Evolutionary conservation across 176 grass and related monocot genomes (phyloP), one percentile per base, ranked within the genome.

Genomic region (Puya raimondii): DNA sequence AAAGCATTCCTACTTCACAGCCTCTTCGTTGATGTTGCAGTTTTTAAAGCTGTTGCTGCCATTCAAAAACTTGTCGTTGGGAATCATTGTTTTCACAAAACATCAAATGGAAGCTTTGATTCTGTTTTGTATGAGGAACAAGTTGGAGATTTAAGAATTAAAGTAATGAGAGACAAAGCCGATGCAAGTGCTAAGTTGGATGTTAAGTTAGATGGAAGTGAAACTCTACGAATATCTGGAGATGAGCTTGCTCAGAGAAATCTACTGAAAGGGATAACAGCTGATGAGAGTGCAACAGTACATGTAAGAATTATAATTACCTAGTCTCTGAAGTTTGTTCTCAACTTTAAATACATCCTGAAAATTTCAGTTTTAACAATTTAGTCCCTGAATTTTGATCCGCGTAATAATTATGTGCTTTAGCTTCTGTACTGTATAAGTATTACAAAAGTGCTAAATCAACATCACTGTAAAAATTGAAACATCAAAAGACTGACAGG

Each of bases 1-100:
- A 90, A 92, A 76, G 94, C 94, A 29, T 97, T 92, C 82, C 86
- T 97, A 79, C 86, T 97, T 70, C 89, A 97, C 73, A 92, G 93
- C 79, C 77, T 97, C 64, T 92, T 97, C 81, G 84, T 97, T 50
- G 93, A 97, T 83, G 93, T 92, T 70, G 84, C 89, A 21, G 84
- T 97, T 47, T 65, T 92, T 23, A 90, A 90, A 90, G 93, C 93
- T 81, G 80, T 89, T 81, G 89, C 64, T 78, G 67, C 71, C 68
- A 88, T 97, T 82, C 84, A 92, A 74, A 70, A 79, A 53, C 52
- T 78, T 51, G 65, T 92, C 64, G 67, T 71, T 2, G 23, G 69
- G 53, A 71, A 81, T 72, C 68, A 76, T 2, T 64, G 65, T 67
- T 88, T 74, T 78, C 58, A 51, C 64, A 70, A 81, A 74, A 59